Evolutionary conservation across 805 yeast genomes (phyloP).

Genomic region (Schwanniomyces yamadae): DNA sequence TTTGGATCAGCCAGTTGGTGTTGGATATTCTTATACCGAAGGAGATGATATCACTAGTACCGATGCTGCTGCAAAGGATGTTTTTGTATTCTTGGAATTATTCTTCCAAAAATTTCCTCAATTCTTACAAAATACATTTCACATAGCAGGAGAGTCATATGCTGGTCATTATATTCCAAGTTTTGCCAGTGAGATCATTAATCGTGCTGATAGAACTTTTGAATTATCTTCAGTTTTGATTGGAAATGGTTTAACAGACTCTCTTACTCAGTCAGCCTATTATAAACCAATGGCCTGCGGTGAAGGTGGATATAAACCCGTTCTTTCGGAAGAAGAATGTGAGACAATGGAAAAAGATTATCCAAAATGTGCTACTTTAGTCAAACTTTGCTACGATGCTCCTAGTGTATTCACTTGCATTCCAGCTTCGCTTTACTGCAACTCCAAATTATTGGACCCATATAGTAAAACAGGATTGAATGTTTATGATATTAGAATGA

Average conservation of each 20-base stretch:
- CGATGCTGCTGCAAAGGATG: conserved; percentile 83
- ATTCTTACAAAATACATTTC: conserved; percentile 58
- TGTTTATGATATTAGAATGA: conserved; percentile 61
- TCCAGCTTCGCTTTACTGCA: conserved; percentile 38
- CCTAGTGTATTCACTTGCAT: conserved; percentile 39
- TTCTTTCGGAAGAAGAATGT: conserved; percentile 31
- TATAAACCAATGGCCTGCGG: conserved; percentile 49
- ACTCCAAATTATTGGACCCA: conserved; percentile 24
- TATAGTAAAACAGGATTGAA: conserved; percentile 52
- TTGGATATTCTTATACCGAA: conserved; percentile 81
- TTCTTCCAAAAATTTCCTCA: conserved; percentile 85
- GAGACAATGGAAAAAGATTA: conserved; percentile 32
- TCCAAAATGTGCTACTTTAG: conserved; percentile 33
- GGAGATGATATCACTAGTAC: conserved; percentile 63
- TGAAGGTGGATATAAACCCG: conserved; percentile 43
- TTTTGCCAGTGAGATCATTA: conserved; percentile 76
- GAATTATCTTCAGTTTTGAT: conserved; percentile 40
- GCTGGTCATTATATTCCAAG: conserved; percentile 95
- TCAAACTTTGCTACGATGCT: conserved; percentile 29
- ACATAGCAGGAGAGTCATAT: conserved; percentile 90
- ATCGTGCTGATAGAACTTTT: conserved; percentile 53
- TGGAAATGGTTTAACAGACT: conserved; percentile 47
- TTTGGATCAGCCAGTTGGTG: conserved; percentile 92
- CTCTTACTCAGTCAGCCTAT: conserved; percentile 37
- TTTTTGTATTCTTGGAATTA: conserved; percentile 75